These are phyloP conservation scores for Phytophthora pseudosyringae DNA, from an alignment of 352 stramenopile species.

Conservation along the genomic window DNA sequence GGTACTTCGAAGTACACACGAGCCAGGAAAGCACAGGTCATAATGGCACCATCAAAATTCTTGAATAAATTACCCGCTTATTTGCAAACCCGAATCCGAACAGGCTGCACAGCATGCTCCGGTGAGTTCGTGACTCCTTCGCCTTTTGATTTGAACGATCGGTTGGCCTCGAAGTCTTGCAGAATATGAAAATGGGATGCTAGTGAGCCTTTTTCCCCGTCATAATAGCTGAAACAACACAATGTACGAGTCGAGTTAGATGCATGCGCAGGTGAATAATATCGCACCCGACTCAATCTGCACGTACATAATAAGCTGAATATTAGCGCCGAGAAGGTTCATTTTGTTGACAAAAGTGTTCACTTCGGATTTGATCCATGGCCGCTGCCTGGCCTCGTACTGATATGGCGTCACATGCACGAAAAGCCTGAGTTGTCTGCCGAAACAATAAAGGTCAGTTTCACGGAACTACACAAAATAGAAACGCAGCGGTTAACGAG, in stretches of 20 bases:
- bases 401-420: slow-evolving; percentile 79
- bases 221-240: slow-evolving; percentile 39
- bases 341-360: slow-evolving; percentile 52
- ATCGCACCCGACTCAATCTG: neutral
- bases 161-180: slow-evolving; percentile 41
- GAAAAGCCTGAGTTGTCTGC: slow-evolving; percentile 47
- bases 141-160: slow-evolving; percentile 34
- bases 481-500: neutral
- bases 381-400: slow-evolving; percentile 46
- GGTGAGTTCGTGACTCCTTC: slow-evolving; percentile 31
- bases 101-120: slow-evolving; percentile 39
- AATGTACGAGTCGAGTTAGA: slow-evolving; percentile 2
- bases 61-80: slow-evolving; percentile 6
- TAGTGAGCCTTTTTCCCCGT: slow-evolving; percentile 39
- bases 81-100: slow-evolving; percentile 41
- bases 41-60: no score
- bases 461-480: neutral
- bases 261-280: neutral
- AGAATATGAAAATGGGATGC: slow-evolving; percentile 51
- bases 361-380: slow-evolving; percentile 66
- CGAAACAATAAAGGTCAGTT: neutral
- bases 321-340: slow-evolving; percentile 31
- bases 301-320: slow-evolving; percentile 55
- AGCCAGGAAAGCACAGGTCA: no score
- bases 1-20: no score